Evolutionary conservation across 352 stramenopile species (phyloP).

Genomic region (Globisporangium parvum): DNA sequence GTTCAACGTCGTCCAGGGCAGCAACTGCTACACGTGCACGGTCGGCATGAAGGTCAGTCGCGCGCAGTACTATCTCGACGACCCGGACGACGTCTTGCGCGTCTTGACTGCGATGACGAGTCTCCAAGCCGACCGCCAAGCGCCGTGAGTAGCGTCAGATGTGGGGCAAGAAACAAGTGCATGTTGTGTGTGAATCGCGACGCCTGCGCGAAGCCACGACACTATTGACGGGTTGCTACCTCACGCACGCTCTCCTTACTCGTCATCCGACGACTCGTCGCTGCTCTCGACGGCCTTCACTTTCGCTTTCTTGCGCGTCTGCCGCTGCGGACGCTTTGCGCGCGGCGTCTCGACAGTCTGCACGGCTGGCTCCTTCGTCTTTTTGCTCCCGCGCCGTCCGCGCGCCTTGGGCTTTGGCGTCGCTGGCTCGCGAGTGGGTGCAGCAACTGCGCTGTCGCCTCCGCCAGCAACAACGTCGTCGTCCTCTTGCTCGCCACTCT

Average conservation of each 20-base stretch:
- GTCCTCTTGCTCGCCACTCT: constrained; percentile 52
- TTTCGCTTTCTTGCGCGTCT: constrained; percentile 10
- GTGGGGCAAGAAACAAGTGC: not conserved
- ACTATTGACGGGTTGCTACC: too few species aligned
- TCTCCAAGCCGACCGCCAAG: constrained; percentile 32
- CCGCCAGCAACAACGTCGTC: constrained; percentile 6
- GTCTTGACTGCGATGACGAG: constrained; percentile 70
- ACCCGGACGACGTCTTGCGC: constrained; percentile 71
- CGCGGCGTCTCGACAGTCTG: constrained; percentile 25
- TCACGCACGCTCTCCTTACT: not conserved
- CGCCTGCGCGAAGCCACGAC: too few species aligned
- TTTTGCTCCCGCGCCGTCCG: constrained; percentile 21
- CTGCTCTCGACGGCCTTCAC: constrained; percentile 12
- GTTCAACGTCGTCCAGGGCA: constrained; percentile 87
- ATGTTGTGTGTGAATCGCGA: too few species aligned
- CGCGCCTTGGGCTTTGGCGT: constrained; percentile 29
- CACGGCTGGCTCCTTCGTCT: constrained; percentile 26
- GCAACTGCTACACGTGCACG: constrained; percentile 86
- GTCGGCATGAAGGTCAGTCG: constrained; percentile 86
- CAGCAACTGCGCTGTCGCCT: not conserved
- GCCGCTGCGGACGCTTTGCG: constrained; percentile 10
- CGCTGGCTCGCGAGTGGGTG: constrained; percentile 13
- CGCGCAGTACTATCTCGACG: constrained; percentile 78
- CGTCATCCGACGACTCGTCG: constrained; percentile 3
- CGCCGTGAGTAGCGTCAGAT: constrained; percentile 9